Base-by-base conservation (phyloP, 768 basidiomycete species). In the Hygrophorus russula region DNA sequence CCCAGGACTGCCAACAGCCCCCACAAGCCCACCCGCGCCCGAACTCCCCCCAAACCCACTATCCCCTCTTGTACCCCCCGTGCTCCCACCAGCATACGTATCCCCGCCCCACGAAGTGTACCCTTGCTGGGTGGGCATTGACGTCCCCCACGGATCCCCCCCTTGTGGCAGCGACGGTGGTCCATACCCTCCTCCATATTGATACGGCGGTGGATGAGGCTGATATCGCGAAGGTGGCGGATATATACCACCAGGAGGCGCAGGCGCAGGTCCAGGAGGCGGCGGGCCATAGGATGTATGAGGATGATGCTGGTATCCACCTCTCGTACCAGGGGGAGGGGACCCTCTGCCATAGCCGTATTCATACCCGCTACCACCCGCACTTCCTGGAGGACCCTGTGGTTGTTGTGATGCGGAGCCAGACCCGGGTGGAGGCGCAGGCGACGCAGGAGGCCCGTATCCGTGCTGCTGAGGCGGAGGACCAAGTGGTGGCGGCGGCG, bases 1-100 rank as follows among this genome's bases (percentile, higher is more conserved):
- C 6, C 53, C 52, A 10, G 56, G 49, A 42, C 49, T 40, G 9
- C 50, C 53, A 19, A 52, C 41, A 2, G 50, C 47, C 15, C 51
- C 51, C 0, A 51, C 57, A 36, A 49, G 37, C 19, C 47, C 51
- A 42, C 45, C 33, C 10, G 40, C n/a, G 27, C 30, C 30, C 7
- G 42, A 19, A 5, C 44, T 31, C 8, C 27, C 45, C 7, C 41
- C 41, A 31, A 42, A 33, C 10, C 49, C 35, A 18, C 39, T 13
- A 41, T 14, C 10, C 18, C 38, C 39, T 33, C 10, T 32, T 6
- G 33, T 40, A 27, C 28, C 29, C 12, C 45, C 32, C 14, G 37
- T 44, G 4, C 41, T 20, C 1, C 44, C 12, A 17, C 35, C 36
- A 12, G 17, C 24, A 30, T 28, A 32, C n/a, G 42, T 28, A 12